Percentiles rank a stretch among this genome's conserved stretches.
Conservation (phyloP, 257 asterid genomes). For the Haberlea rhodopensis region DNA sequence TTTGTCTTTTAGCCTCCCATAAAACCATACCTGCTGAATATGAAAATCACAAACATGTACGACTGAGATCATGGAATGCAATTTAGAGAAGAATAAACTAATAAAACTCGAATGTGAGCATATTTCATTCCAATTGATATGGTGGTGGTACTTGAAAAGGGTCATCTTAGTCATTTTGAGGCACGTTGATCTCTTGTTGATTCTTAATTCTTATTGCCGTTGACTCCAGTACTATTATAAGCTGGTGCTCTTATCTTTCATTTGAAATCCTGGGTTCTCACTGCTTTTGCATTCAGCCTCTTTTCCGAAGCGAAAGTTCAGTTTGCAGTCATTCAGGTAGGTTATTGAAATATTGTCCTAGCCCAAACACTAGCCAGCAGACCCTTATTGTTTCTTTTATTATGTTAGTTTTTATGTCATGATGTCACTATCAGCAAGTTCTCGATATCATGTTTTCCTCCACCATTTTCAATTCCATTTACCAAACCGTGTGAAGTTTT, state of each 20-base stretch:
- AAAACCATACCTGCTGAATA: too few species aligned
- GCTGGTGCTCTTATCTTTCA: slow-evolving; percentile 11
- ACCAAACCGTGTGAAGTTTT: slow-evolving; percentile 8
- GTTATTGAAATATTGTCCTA: slow-evolving; percentile 4
- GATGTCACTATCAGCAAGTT: not conserved
- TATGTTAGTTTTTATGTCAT: not conserved
- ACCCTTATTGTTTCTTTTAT: slow-evolving; percentile 12
- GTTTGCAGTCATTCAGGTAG: slow-evolving; percentile 89
- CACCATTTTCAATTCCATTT: too few species aligned
- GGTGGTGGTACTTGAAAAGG: slow-evolving; percentile 61
- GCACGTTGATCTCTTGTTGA: slow-evolving; percentile 36
- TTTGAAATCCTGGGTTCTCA: slow-evolving; percentile 59
- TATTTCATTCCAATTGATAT: too few species aligned
- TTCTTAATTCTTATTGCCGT: slow-evolving; percentile 8
- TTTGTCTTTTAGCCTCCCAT: too few species aligned
- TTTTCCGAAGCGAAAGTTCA: slow-evolving; percentile 81
- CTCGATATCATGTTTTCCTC: not conserved
- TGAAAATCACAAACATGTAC: too few species aligned
- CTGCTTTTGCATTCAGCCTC: slow-evolving; percentile 83
- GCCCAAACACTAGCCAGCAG: slow-evolving; percentile 19
- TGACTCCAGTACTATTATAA: slow-evolving; percentile 10
- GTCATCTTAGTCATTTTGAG: slow-evolving; percentile 87
- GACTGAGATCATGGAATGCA: too few species aligned
- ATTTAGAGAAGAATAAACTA: too few species aligned
- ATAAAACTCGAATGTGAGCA: too few species aligned